These are phyloP conservation scores for Chalciporus chontae DNA, from an alignment of 768 basidiomycete species.

Conservation along the genomic window DNA sequence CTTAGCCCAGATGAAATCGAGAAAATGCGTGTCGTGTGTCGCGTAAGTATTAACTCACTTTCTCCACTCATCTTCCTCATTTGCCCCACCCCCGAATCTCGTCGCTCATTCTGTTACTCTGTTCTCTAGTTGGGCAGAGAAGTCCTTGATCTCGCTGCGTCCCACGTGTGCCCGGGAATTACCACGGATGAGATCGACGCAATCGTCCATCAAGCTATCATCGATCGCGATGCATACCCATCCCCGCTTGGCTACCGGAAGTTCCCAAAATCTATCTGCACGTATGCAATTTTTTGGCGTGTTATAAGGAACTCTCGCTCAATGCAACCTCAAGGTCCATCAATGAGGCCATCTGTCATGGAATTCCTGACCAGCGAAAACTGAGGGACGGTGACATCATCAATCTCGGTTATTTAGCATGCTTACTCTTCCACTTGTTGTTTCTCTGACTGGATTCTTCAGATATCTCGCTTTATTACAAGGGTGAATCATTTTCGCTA, in stretches of 20 bases:
- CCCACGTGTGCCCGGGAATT: conserved; percentile 83
- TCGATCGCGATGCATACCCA: conserved; percentile 90
- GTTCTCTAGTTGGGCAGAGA: conserved; percentile 72
- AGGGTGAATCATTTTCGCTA: conserved; percentile 45
- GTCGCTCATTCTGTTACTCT: not conserved
- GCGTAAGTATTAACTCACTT: conserved; percentile 48
- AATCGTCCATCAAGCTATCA: conserved; percentile 87
- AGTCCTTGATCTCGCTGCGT: conserved; percentile 89
- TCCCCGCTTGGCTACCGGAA: conserved; percentile 88
- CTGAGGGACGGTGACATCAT: conserved; percentile 92
- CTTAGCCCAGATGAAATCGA: conserved; percentile 74
- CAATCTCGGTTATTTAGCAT: conserved; percentile 68
- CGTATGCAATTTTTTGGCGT: conserved; percentile 47
- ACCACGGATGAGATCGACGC: conserved; percentile 95
- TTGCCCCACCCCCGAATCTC: not conserved
- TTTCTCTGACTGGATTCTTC: conserved; percentile 14
- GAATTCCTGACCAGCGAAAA: conserved; percentile 85
- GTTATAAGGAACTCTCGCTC: not conserved
- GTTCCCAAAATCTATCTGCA: conserved; percentile 97
- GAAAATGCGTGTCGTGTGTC: conserved; percentile 84
- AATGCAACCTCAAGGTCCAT: conserved; percentile 54
- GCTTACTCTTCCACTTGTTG: conserved; percentile 5
- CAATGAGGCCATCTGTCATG: conserved; percentile 97
- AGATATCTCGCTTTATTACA: conserved; percentile 81
- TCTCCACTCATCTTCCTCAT: not conserved